Evolutionary conservation across 1,284 basidiomycete species (phyloP).

Genomic region (Ustilago bromivora): DNA sequence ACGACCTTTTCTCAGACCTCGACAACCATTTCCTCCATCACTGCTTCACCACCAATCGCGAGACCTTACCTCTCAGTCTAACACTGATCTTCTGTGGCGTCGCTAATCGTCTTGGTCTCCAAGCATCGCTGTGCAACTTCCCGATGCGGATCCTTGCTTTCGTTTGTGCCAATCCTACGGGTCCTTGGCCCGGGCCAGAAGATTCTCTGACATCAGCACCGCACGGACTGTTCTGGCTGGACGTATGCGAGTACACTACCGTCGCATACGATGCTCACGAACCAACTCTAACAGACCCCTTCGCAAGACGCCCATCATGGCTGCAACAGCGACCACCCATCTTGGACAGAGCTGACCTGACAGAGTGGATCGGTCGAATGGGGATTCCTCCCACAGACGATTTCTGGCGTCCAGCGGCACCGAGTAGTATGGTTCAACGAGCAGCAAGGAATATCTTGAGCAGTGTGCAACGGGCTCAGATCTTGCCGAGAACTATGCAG

Average conservation of each 20-base stretch:
- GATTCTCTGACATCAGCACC: constrained; percentile 12
- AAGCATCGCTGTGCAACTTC: constrained; percentile 48
- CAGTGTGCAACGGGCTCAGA: constrained; percentile 38
- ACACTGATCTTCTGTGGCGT: constrained; percentile 53
- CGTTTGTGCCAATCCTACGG: constrained; percentile 16
- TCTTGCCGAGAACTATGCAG: constrained; percentile 17
- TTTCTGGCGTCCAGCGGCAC: constrained; percentile 31
- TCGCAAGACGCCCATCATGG: constrained; percentile 24
- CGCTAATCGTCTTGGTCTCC: constrained; percentile 48
- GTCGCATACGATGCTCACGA: constrained; percentile 19
- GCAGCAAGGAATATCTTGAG: constrained; percentile 40
- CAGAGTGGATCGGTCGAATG: constrained; percentile 15
- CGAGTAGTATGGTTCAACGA: constrained; percentile 27
- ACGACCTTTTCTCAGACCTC: constrained; percentile 37
- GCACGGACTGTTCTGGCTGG: constrained; percentile 45
- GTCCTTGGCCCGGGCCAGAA: constrained; percentile 9
- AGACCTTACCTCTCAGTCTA: constrained; percentile 47
- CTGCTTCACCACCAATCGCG: constrained; percentile 52
- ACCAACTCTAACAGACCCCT: constrained; percentile 23
- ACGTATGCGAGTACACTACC: constrained; percentile 36
- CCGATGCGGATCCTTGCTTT: constrained; percentile 49
- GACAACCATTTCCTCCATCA: constrained; percentile 55
- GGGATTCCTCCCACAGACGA: constrained; percentile 24
- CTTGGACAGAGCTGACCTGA: constrained; percentile 31
- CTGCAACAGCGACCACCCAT: constrained; percentile 32